phyloP scores from a whole-genome alignment of 768 basidiomycete species.

The Suillus placidus region DNA sequence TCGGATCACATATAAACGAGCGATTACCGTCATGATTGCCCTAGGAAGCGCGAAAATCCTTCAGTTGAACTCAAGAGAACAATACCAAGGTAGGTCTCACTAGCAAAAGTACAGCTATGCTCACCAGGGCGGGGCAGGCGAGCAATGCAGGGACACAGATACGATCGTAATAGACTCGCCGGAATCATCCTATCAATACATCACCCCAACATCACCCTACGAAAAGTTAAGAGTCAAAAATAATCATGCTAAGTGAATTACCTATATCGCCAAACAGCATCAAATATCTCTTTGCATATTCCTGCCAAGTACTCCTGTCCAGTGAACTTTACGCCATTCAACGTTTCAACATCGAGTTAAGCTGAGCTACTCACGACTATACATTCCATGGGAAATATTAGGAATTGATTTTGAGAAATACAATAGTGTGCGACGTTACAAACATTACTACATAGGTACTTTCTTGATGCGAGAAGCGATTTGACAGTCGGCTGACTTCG shows the following conservation, averaged over 20 bases:
- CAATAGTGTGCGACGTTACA: background rate
- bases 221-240: background rate
- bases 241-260: background rate
- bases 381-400: no score
- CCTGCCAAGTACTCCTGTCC: background rate
- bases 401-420: no score
- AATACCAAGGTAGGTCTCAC: background rate
- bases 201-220: background rate
- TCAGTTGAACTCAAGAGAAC: background rate
- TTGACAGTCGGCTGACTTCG: background rate
- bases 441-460: background rate
- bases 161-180: background rate
- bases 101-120: background rate
- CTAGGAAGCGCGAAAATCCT: background rate
- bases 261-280: background rate
- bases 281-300: background rate
- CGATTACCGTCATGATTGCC: background rate
- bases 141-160: background rate
- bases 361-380: no score
- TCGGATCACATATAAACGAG: slow-evolving; percentile 64
- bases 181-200: background rate
- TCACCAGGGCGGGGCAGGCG: background rate
- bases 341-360: no score
- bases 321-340: background rate
- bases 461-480: background rate